Base-by-base conservation (phyloP, 2,329 filamentous ascomycete genomes). In the Penicillium sp. region DNA sequence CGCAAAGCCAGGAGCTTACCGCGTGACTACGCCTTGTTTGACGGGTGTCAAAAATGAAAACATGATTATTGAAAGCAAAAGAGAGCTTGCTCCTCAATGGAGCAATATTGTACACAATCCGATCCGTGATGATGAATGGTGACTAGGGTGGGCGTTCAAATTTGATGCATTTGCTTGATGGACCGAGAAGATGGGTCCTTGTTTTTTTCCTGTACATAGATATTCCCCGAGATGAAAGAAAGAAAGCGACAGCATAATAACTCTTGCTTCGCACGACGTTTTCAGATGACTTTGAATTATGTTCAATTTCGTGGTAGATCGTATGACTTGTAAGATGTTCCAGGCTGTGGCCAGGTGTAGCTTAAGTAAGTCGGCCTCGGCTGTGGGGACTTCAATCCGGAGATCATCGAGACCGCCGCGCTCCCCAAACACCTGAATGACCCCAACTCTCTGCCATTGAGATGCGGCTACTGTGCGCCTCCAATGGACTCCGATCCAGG, bases 1-100 rank as follows among this genome's bases (percentile, higher is more conserved):
- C 72, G 19, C 72, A 75, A 56, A 68, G 60, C 60, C 71, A 73
- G 58, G 71, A 76, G 65, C 63, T 78, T 49, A 70, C 70, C 54
- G 75, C 75, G 51, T 78, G 69, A 71, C 68, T 70, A 42, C 68
- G 67, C 58, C 64, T 70, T 17, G 66, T 62, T 58, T 70, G 64
- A 70, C 42, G 12, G 17, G 40, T 49, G 38, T 55, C 50, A 3
- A 37, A 50, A 56, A 50, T 38, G n/a, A 42, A 54, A 33, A 33
- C 30, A 56, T 56, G 38, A 53, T 24, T n/a, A 50, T 3, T 33
- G 37, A 13, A 40, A 6, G 24, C 30, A 42, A 30, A 12, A 42
- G 37, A 53, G 54, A 56, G 44, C 1, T 37, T 45, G 56, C 51
- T 62, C 56, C 17, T 26, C 24, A 42, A 51, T 13, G 37, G 60